Conservation (phyloP, 352 stramenopile species). For the Phytophthora colocasiae region DNA sequence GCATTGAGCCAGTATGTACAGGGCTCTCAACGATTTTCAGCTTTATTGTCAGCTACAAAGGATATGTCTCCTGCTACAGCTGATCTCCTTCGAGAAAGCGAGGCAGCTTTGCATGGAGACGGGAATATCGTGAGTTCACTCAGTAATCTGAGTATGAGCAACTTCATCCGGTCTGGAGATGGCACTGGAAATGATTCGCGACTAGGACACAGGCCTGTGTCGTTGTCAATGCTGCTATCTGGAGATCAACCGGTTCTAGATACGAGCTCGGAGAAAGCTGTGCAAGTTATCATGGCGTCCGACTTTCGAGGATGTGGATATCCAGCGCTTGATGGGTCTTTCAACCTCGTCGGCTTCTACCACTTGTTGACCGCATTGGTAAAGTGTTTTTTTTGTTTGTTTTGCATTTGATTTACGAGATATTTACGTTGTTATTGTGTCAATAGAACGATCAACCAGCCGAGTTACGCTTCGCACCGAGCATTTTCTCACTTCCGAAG, state of each 20-base stretch:
- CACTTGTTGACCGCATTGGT: slow-evolving; percentile 46
- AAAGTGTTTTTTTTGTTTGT: not conserved
- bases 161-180: slow-evolving; percentile 25
- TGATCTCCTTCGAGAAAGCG: slow-evolving; percentile 65
- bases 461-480: slow-evolving; percentile 64
- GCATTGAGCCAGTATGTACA: no score
- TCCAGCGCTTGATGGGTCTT: slow-evolving; percentile 60
- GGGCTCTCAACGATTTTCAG: slow-evolving; percentile 54
- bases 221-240: slow-evolving; percentile 44
- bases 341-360: slow-evolving; percentile 66
- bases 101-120: slow-evolving; percentile 62
- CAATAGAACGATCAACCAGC: slow-evolving; percentile 28
- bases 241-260: slow-evolving; percentile 24
- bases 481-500: slow-evolving; percentile 60
- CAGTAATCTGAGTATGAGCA: slow-evolving; percentile 62
- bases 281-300: slow-evolving; percentile 47
- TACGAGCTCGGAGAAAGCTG: slow-evolving; percentile 26
- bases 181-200: not conserved
- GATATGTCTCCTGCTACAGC: slow-evolving; percentile 51
- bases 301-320: slow-evolving; percentile 73
- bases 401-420: no score
- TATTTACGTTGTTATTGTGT: no score
- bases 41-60: slow-evolving; percentile 61
- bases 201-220: slow-evolving; percentile 10
- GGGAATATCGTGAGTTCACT: slow-evolving; percentile 60